Percentiles rank a stretch among this genome's conserved stretches.
Evolutionary conservation across 176 grass and related monocot species (phyloP).

Genomic region (Cenchrus purpureus): DNA sequence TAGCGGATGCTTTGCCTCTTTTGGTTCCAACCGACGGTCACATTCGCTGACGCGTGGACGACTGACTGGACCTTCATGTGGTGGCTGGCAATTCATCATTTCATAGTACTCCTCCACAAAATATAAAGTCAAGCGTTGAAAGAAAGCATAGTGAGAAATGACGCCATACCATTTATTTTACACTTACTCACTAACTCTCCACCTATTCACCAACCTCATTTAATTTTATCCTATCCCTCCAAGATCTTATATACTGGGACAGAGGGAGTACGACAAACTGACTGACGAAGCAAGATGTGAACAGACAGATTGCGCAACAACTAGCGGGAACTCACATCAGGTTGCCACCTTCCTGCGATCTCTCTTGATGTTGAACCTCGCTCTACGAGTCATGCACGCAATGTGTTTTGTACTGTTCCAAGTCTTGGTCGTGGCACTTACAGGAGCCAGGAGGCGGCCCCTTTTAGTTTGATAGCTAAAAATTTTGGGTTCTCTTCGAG

Average conservation of each 20-base stretch:
- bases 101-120: background rate
- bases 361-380: constrained; percentile 1
- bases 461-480: no score
- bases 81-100: background rate
- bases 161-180: no score
- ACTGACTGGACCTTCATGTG: background rate
- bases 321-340: background rate
- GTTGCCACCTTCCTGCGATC: background rate
- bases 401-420: background rate
- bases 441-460: no score
- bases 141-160: no score
- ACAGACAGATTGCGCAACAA: background rate
- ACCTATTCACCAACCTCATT: no score
- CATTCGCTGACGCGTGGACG: background rate
- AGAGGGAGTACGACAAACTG: background rate
- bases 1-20: no score
- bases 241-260: no score
- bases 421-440: constrained; percentile 6
- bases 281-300: background rate
- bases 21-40: background rate
- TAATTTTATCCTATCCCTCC: no score
- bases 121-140: no score
- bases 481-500: no score
- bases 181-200: no score
- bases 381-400: background rate